These are phyloP conservation scores for Rosa hybrid DNA, from an alignment of 331 rosid species.

Conservation along the genomic window DNA sequence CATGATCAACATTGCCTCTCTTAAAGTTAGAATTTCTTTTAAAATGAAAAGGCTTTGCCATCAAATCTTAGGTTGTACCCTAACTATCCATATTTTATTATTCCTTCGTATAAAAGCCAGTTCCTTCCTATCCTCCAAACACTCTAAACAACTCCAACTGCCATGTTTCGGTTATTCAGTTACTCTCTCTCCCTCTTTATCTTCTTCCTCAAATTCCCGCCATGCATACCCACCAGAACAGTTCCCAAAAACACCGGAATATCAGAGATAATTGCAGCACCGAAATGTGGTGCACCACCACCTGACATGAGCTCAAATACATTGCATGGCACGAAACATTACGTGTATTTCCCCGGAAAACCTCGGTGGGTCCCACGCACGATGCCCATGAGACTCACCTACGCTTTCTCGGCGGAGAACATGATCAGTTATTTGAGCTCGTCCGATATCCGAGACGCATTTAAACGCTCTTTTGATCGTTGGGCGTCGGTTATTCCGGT, in stretches of 20 bases:
- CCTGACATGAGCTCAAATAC: slow-evolving; percentile 19
- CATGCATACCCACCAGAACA: neutral
- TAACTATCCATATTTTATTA: neutral
- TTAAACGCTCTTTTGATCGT: slow-evolving; percentile 44
- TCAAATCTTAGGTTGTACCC: slow-evolving; percentile 26
- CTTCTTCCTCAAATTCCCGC: slow-evolving; percentile 30
- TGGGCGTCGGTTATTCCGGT: slow-evolving; percentile 82
- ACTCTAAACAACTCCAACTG: neutral
- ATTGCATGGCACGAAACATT: slow-evolving; percentile 37
- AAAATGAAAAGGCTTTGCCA: neutral
- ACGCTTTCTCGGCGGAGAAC: slow-evolving; percentile 50
- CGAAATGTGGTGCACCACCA: slow-evolving; percentile 51
- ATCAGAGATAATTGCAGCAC: slow-evolving; percentile 28
- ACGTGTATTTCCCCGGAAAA: slow-evolving; percentile 59
- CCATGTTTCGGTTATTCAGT: slow-evolving; percentile 39
- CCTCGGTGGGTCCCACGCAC: slow-evolving; percentile 66
- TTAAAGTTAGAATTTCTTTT: neutral
- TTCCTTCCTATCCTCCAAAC: slow-evolving; percentile 18
- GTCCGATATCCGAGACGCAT: slow-evolving; percentile 38
- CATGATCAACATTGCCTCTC: neutral
- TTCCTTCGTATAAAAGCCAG: slow-evolving; percentile 32
- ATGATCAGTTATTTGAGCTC: slow-evolving; percentile 38
- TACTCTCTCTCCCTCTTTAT: slow-evolving; percentile 13
- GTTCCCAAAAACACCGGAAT: slow-evolving; percentile 20
- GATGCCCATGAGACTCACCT: slow-evolving; percentile 66